Evolutionary conservation across 331 rosid genomes (phyloP), one percentile per base, ranked within the genome.

Genomic region (Ulmus americana): DNA sequence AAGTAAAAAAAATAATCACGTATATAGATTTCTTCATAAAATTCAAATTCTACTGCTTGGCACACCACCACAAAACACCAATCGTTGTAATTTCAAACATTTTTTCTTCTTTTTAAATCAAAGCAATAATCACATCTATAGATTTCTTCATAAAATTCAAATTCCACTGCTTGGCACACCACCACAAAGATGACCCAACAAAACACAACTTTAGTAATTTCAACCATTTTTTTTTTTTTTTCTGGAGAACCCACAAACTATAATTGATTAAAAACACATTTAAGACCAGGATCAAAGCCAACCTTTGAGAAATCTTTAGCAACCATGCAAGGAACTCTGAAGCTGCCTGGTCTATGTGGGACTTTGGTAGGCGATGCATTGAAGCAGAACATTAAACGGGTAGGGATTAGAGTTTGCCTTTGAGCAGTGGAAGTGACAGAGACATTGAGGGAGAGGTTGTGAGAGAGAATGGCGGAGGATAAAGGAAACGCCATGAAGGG

Each of bases 401-500:
- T 52, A 5, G 74, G 74, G 16, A 58, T 48, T 43, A 69, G 45
- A 68, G 1, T 52, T 5, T 0, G 79, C 53, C 61, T 55, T 13
- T 50, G 52, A 60, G 69, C 10, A 13, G 50, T 61, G n/a, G 68
- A 67, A 55, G 65, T 47, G 45, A 67, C 0, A 10, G 61, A 64
- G 59, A 60, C 61, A 72, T 72, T 71, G 79, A 78, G 38, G 61
- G 76, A 73, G 56, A 70, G 77, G 45, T 76, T 81, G 73, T 72
- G 79, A 46, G 82, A 73, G 71, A 68, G 5, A 46, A 67, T n/a
- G 81, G 79, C 60, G 45, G 84, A 76, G 60, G 84, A 76, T 46
- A 73, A 57, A 65, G 79, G 77, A 57, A 85, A 75, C 59, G 88
- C 88, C 91, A 82, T 85, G 10, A 18, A 56, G 20, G 71, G 77